Percentiles rank a stretch among this genome's conserved stretches.
These are phyloP conservation scores for Penicillium coprophilum DNA, from an alignment of 495 filamentous ascomycete genomes.

Conservation along the genomic window DNA sequence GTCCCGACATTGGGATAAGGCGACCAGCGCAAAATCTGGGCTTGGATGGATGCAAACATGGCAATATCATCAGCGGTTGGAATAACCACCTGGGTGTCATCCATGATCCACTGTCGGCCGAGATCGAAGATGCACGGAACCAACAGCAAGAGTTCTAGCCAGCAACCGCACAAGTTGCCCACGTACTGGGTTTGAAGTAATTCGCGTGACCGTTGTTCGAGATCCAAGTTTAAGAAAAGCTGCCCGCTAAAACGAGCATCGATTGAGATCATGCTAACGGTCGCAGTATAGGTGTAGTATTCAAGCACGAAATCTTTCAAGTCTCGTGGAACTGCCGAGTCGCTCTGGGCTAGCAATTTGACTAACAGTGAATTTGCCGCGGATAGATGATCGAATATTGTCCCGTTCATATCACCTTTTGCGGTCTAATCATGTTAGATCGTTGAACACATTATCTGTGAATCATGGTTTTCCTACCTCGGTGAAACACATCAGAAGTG, in stretches of 20 bases:
- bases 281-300: slow-evolving; percentile 42
- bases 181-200: slow-evolving; percentile 33
- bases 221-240: slow-evolving; percentile 37
- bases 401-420: slow-evolving; percentile 42
- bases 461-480: slow-evolving; percentile 26
- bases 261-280: slow-evolving; percentile 46
- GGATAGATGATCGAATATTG: slow-evolving; percentile 39
- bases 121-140: slow-evolving; percentile 42
- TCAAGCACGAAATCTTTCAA: slow-evolving; percentile 42
- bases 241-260: slow-evolving; percentile 37
- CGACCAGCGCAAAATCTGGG: slow-evolving; percentile 36
- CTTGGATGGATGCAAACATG: slow-evolving; percentile 42
- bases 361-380: slow-evolving; percentile 36
- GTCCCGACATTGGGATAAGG: slow-evolving; percentile 32
- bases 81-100: slow-evolving; percentile 19
- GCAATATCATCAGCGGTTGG: slow-evolving; percentile 40
- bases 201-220: slow-evolving; percentile 36
- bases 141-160: slow-evolving; percentile 36
- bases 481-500: slow-evolving; percentile 42
- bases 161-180: slow-evolving; percentile 40
- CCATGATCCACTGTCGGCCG: slow-evolving; percentile 41
- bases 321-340: slow-evolving; percentile 35
- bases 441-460: not conserved
- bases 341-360: slow-evolving; percentile 34
- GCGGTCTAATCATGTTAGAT: slow-evolving; percentile 31